Base-by-base conservation (phyloP, 805 yeast species). In the Candida ulmi region DNA sequence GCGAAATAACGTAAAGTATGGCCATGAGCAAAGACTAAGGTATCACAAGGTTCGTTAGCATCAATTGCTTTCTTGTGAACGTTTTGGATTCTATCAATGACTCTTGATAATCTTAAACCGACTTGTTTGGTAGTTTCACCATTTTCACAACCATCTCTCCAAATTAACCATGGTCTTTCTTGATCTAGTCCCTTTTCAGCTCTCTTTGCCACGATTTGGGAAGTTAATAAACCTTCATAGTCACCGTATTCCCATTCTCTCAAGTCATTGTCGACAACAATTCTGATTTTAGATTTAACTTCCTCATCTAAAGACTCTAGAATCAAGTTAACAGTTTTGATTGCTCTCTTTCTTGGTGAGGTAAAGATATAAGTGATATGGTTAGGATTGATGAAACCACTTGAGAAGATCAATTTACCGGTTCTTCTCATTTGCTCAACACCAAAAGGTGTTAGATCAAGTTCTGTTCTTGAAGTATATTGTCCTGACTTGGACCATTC, bases 211-310 rank as follows among this genome's bases (percentile, higher is more conserved):
- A 71, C 64, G 58, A 90, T 88, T 52, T 90, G 77, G 7, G 65
- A 58, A 2, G 95, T 83, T 41, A 72, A 57, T 48, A 80, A 61
- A 5, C 98, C 98, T 68, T 91, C 98, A 60, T 91, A 91, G 55
- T 86, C 93, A 50, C 98, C 98, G 54, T 91, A 91, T 49, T 87
- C 95, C 97, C 97, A 91, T 63, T 91, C 98, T 51, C 93, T 74
- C 36, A 88, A 62, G 52, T 87, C 88, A 36, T 84, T 78, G 46
- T 79, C 82, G 16, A 71, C 70, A 41, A 66, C 62, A 33, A 72
- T 52, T 8, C 71, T 65, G 36, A 80, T 69, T 7, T 60, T 46
- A 9, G 66, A 46, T 43, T 63, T 68, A 15, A 67, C 62, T 19
- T 65, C 67, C 12, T 64, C 69, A 18, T 69, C 67, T 33, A 80